A percentile compares a stretch with the other conserved stretches of the same genome.
Evolutionary conservation across 202 grass and related monocot genomes (phyloP).

Genomic region (Setaria italica): DNA sequence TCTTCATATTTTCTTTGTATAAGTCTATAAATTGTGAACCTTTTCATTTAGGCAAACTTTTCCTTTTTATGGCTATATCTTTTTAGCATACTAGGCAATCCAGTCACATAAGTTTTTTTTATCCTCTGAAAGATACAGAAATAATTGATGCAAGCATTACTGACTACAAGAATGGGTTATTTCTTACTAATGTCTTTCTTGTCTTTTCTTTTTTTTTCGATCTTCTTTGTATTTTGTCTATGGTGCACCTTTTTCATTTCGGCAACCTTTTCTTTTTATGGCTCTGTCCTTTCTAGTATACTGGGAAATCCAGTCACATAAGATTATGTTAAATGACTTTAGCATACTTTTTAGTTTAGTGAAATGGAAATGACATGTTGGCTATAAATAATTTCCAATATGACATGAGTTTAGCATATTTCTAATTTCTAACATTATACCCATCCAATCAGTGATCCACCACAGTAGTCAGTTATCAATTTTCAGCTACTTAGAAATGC

Average conservation of each 20-base stretch:
- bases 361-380: too few relatives aligned
- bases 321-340: not conserved
- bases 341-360: too few relatives aligned
- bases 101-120: not conserved
- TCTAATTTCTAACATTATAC: not conserved
- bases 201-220: not conserved
- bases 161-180: not conserved
- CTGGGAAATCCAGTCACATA: not conserved
- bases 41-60: not conserved
- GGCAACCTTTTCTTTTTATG: not conserved
- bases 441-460: not conserved
- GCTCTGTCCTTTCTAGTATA: not conserved
- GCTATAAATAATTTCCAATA: too few relatives aligned
- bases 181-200: not conserved
- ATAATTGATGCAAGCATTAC: not conserved
- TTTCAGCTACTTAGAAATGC: not conserved
- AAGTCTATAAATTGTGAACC: not conserved
- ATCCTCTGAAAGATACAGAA: not conserved
- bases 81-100: not conserved
- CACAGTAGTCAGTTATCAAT: not conserved
- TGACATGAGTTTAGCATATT: not conserved
- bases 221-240: not conserved
- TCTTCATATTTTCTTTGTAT: constrained; percentile 1
- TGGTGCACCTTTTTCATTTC: not conserved
- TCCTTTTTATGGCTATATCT: not conserved